Evolutionary conservation across 2,329 filamentous ascomycete genomes (phyloP).

Genomic region (Fusarium sp.): DNA sequence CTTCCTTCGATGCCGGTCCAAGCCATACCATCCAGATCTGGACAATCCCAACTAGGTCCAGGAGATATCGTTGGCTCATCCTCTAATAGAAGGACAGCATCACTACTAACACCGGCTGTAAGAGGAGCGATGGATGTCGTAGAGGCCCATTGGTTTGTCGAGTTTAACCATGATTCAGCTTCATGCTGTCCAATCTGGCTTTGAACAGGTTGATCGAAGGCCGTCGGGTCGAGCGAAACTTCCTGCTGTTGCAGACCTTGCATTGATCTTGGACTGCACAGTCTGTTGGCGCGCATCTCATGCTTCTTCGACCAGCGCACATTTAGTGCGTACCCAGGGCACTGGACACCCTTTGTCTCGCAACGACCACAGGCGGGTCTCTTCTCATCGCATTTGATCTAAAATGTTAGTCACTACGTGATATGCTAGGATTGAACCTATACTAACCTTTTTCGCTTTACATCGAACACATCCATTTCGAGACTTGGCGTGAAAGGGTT

Average conservation of each 20-base stretch:
- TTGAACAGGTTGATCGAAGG: too few species aligned
- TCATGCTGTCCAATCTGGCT: not conserved
- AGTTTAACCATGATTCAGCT: not conserved
- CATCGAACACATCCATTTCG: conserved; percentile 1
- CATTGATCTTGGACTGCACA: too few species aligned
- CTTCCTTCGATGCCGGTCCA: not conserved
- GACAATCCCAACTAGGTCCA: not conserved
- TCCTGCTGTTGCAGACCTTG: not conserved
- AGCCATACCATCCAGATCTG: not conserved
- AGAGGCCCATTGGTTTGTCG: not conserved
- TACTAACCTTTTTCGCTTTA: conserved; percentile 7
- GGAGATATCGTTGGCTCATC: not conserved
- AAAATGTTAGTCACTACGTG: rapidly evolving
- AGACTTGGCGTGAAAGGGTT: not conserved
- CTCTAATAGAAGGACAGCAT: not conserved
- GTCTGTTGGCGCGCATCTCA: not conserved
- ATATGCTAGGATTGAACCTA: not conserved
- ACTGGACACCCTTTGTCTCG: not conserved
- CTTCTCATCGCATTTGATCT: conserved; percentile 11
- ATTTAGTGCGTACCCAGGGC: conserved; percentile 9
- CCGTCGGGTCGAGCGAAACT: rapidly evolving
- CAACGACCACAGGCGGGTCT: conserved; percentile 1
- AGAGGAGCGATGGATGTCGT: not conserved
- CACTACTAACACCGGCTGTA: not conserved
- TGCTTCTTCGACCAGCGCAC: conserved; percentile 14